Evolutionary conservation across 2,329 filamentous ascomycete genomes (phyloP).

Genomic region (Talaromyces sp.): DNA sequence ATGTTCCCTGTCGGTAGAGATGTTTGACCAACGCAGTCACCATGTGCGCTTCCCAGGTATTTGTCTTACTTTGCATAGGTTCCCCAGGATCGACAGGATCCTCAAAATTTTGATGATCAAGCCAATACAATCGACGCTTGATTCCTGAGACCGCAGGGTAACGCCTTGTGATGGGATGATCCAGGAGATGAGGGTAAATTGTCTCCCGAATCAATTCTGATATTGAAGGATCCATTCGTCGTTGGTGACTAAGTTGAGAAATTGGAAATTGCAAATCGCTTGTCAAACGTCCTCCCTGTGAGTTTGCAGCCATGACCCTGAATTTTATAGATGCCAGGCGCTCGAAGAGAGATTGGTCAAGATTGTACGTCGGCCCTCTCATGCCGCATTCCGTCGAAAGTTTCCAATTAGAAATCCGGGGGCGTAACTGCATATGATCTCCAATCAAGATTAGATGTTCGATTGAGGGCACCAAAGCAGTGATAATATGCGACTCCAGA

Average conservation of each 20-base stretch:
- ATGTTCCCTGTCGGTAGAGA: neutral
- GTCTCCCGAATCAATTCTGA: neutral
- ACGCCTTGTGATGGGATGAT: neutral
- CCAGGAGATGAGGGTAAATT: neutral
- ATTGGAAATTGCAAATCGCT: neutral
- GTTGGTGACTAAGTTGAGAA: neutral
- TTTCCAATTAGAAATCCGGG: neutral
- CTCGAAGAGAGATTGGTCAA: neutral
- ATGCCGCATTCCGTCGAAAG: neutral
- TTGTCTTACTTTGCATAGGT: neutral
- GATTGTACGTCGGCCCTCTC: neutral
- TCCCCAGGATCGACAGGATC: neutral
- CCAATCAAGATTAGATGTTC: neutral
- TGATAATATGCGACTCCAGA: neutral
- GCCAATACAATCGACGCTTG: neutral
- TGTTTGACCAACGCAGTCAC: neutral
- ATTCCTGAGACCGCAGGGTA: neutral
- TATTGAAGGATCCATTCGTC: neutral
- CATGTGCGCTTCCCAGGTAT: neutral
- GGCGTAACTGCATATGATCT: neutral
- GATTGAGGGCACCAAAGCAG: neutral
- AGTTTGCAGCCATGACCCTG: neutral
- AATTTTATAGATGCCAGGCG: neutral
- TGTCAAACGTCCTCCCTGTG: neutral
- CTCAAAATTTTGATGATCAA: neutral